Conservation (phyloP, 2,329 filamentous ascomycete genomes). For the Fonsecaea pedrosoi region DNA sequence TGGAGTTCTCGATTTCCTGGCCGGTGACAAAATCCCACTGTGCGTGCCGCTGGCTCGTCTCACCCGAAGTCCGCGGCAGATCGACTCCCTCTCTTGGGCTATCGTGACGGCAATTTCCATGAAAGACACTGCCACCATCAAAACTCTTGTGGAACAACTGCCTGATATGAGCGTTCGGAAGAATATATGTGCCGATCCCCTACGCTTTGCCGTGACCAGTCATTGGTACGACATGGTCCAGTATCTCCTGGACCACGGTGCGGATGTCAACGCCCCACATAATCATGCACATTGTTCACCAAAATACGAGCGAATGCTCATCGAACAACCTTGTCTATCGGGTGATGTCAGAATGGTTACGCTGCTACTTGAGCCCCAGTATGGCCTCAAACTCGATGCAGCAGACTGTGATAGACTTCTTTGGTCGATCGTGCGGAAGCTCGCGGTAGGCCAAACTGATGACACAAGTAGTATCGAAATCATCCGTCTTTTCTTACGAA, state of each 20-base stretch:
- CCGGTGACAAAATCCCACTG: background rate
- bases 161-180: background rate
- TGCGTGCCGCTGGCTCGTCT: slow-evolving; percentile 1
- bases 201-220: slow-evolving; percentile 10
- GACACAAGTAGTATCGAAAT: background rate
- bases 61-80: background rate
- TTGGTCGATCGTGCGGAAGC: background rate
- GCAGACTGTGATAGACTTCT: slow-evolving; percentile 1
- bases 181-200: slow-evolving; percentile 13
- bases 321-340: slow-evolving; percentile 5
- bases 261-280: slow-evolving; percentile 14
- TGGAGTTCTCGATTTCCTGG: slow-evolving; percentile 7
- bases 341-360: slow-evolving; percentile 14
- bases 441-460: background rate
- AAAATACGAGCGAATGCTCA: slow-evolving; percentile 9
- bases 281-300: background rate
- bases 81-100: slow-evolving; percentile 12
- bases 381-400: slow-evolving; percentile 8
- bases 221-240: slow-evolving; percentile 5
- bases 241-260: slow-evolving; percentile 11
- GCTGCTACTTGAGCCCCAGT: slow-evolving; percentile 13
- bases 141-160: slow-evolving; percentile 8
- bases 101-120: slow-evolving; percentile 13
- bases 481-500: background rate
- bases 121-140: slow-evolving; percentile 5